Evolutionary conservation across 106 monocot genomes (phyloP).

Genomic region (Allium cepa): DNA sequence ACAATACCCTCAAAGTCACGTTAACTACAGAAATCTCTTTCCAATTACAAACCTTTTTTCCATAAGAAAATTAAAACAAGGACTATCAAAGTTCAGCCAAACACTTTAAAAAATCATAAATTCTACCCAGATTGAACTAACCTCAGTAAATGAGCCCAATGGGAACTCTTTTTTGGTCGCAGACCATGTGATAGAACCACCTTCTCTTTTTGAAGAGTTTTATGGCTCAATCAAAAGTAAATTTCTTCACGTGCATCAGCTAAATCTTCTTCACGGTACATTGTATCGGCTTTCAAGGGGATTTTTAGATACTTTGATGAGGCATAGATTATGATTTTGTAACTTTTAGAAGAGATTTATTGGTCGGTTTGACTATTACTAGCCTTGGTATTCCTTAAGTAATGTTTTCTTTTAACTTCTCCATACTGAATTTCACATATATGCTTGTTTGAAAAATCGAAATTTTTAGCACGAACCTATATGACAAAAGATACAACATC

Average conservation of each 20-base stretch:
- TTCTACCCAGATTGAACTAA: no score
- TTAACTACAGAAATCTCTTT: no score
- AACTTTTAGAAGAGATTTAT: constrained; percentile 58
- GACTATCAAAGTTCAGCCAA: constrained; percentile 66
- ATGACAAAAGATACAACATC: no score
- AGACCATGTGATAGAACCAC: constrained; percentile 44
- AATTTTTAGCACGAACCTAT: no score
- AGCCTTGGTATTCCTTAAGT: constrained; percentile 90
- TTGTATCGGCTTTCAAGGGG: constrained; percentile 16
- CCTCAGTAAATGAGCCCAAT: constrained; percentile 6
- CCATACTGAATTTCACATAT: neutral
- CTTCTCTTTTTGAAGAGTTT: constrained; percentile 48
- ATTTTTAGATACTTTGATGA: constrained; percentile 67
- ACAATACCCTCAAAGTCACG: no score
- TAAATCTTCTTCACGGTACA: constrained; percentile 12
- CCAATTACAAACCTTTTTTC: no score
- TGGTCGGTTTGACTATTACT: constrained; percentile 91
- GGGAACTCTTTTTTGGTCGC: constrained; percentile 27
- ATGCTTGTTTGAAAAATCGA: neutral
- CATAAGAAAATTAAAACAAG: neutral
- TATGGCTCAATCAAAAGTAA: constrained; percentile 12
- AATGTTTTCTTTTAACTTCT: neutral
- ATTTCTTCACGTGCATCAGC: constrained; percentile 7
- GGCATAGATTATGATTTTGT: constrained; percentile 51
- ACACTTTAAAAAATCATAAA: constrained; percentile 66